phyloP scores from a whole-genome alignment of 805 yeast species.

The Candida koratica region DNA sequence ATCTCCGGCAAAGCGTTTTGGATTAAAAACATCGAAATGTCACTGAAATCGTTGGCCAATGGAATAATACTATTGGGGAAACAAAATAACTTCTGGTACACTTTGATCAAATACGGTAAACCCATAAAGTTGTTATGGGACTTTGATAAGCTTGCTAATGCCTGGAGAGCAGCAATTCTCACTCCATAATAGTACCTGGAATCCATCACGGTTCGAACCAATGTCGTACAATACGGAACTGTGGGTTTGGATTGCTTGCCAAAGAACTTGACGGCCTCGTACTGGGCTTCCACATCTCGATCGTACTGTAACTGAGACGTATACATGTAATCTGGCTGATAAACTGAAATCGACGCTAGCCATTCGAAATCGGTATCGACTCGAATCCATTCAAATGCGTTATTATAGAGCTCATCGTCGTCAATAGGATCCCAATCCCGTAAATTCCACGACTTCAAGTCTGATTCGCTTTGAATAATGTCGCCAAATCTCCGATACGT shows the following conservation, averaged over 20 bases:
- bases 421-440: conserved; percentile 68
- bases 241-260: conserved; percentile 57
- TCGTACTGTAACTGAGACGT: conserved; percentile 92
- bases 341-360: conserved; percentile 78
- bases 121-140: conserved; percentile 67
- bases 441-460: conserved; percentile 67
- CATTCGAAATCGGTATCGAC: conserved; percentile 98
- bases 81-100: conserved; percentile 69
- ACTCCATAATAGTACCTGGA: conserved; percentile 83
- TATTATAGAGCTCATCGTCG: conserved; percentile 64
- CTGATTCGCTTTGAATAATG: conserved; percentile 57
- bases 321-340: conserved; percentile 93
- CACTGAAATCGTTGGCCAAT: conserved; percentile 72
- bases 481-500: conserved; percentile 67
- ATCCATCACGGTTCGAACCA: conserved; percentile 81
- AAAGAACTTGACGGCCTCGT: conserved; percentile 75
- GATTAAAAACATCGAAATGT: conserved; percentile 63
- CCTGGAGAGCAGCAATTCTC: conserved; percentile 79
- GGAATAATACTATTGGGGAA: conserved; percentile 64
- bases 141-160: conserved; percentile 65
- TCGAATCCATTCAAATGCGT: conserved; percentile 96
- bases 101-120: conserved; percentile 62
- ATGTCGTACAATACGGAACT: conserved; percentile 65
- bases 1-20: conserved; percentile 66
- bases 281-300: conserved; percentile 93